Evolutionary conservation across 2,329 filamentous ascomycete species (phyloP).

Genomic region (Purpureocillium takamizusanense): DNA sequence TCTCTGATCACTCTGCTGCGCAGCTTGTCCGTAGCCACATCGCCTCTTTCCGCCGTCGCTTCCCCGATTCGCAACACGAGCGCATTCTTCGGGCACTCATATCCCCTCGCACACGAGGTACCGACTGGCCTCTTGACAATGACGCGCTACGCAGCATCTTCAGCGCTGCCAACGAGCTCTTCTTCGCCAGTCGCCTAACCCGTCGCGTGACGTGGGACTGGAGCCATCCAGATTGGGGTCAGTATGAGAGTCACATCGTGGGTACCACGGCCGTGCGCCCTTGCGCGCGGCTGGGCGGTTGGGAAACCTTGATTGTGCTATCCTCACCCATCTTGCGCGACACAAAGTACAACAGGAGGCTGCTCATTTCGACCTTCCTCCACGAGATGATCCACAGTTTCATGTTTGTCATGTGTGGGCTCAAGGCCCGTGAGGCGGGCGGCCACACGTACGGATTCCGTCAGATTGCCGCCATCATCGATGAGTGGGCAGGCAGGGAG

Average conservation of each 20-base stretch:
- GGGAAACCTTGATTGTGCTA: conserved; percentile 54
- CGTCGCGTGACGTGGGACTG: conserved; percentile 55
- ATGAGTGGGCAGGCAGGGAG: conserved; percentile 49
- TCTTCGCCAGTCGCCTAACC: conserved; percentile 47
- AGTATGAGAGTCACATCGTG: conserved; percentile 47
- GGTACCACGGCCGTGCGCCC: conserved; percentile 53
- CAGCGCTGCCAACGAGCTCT: conserved; percentile 51
- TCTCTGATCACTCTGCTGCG: conserved; percentile 39
- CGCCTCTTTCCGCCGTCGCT: conserved; percentile 31
- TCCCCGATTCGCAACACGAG: conserved; percentile 41
- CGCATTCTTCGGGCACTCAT: conserved; percentile 51
- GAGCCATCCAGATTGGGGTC: conserved; percentile 39
- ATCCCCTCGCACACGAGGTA: conserved; percentile 33
- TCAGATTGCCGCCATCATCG: conserved; percentile 49
- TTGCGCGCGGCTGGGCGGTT: conserved; percentile 36
- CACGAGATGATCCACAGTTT: conserved; percentile 62
- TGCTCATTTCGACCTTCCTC: conserved; percentile 56
- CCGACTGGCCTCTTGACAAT: conserved; percentile 46
- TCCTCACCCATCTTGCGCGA: conserved; percentile 50
- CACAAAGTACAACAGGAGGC: conserved; percentile 45
- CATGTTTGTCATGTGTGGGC: conserved; percentile 53
- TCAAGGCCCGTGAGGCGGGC: conserved; percentile 43
- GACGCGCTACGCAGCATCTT: conserved; percentile 49
- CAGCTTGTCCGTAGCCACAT: conserved; percentile 39
- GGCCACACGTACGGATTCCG: conserved; percentile 54